Conservation (phyloP, 306 rosid species). For the Psophocarpus tetragonolobus region DNA sequence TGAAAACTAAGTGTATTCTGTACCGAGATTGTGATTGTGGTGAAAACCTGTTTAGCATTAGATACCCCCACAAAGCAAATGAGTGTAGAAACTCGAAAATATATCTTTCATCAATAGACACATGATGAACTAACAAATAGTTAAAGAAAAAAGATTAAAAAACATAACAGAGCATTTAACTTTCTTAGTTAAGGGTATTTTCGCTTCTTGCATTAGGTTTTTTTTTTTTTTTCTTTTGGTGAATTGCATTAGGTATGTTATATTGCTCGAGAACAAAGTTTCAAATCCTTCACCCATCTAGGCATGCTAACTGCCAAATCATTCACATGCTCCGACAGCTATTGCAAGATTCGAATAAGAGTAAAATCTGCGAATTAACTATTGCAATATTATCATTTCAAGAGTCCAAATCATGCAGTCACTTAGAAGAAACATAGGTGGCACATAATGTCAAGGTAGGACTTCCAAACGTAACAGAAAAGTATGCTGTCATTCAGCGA, state of each 20-base stretch:
- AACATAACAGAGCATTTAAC: background rate
- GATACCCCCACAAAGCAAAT: too few relatives aligned
- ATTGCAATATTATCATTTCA: too few relatives aligned
- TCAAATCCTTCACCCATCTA: conserved; percentile 15
- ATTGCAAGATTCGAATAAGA: background rate
- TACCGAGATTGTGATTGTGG: too few relatives aligned
- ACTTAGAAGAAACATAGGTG: background rate
- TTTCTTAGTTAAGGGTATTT: background rate
- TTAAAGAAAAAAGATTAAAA: background rate
- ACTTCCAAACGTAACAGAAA: background rate
- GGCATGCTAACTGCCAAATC: background rate
- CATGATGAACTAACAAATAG: background rate
- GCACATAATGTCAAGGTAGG: background rate
- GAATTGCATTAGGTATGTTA: too few relatives aligned
- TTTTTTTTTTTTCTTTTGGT: too few relatives aligned
- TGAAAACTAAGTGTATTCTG: too few relatives aligned
- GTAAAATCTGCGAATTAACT: background rate
- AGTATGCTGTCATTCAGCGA: background rate
- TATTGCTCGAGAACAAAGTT: background rate
- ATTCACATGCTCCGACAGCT: background rate
- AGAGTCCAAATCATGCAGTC: background rate
- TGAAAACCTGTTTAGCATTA: too few relatives aligned
- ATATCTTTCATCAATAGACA: background rate
- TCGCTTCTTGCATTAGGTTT: background rate
- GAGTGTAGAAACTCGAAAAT: too few relatives aligned